Evolutionary conservation across 2,329 filamentous ascomycete species (phyloP), one percentile per base, ranked within the genome.

Genomic region (Phaeosphaeriaceae sp.): DNA sequence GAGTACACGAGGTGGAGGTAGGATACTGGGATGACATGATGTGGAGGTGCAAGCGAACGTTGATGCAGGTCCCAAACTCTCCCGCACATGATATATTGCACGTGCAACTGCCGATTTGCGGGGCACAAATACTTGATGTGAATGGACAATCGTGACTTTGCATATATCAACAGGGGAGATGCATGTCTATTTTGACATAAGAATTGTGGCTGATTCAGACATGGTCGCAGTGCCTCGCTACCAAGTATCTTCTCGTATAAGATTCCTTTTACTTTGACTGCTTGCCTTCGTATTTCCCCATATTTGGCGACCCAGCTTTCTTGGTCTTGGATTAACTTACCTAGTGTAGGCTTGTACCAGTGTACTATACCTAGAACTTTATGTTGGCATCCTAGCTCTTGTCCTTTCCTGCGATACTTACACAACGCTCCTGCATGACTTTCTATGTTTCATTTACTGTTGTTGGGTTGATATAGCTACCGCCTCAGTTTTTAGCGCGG

Each of bases 271-370:
- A 12, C 15, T 13, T 6, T 7, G 11, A 26, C 23, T 6, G 23
- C 11, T 26, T 26, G 7, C 23, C 11, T 26, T 26, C 11, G 17
- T 20, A 9, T 20, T 20, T 9, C 6, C 15, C 17, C 8, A 4
- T 11, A 11, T 20, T 20, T 37, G 37, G 26, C 42, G 37, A n/a
- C 30, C 33, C 16, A 45, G 33, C 4, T 44, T 47, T 11, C 53
- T 32, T 13, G 79, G 80, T 0, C 80, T 79, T 0, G 79, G 79
- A 36, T 81, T 74, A 3, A 64, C 76, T 53, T 82, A 82, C 4
- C 68, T 64, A 41, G 64, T 70, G 23, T 1, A 4, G 65, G 68
- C 33, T 61, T 66, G 2, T 66, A 66, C 46, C 58, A 68, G 52
- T 63, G 71, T 33, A 71, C 41, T 41, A 71, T 35, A 71, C 41